These are phyloP conservation scores for Brasenia schreberi DNA, from an alignment of 164 flowering plant genomes.

Conservation along the genomic window DNA sequence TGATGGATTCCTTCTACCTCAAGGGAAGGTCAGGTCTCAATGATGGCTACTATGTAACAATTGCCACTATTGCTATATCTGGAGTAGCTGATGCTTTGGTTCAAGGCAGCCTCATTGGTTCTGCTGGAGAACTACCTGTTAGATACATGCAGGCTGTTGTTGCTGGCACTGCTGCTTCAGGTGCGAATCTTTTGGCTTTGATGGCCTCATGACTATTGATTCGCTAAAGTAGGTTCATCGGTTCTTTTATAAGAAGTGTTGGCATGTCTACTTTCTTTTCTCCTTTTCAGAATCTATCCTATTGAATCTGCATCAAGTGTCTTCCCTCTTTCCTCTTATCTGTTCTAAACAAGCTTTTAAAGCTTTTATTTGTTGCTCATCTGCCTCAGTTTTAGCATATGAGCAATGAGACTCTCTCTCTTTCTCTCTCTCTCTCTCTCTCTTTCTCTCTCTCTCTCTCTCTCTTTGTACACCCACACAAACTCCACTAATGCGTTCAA, in stretches of 20 bases:
- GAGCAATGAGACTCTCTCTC: background rate
- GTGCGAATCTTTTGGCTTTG: slow-evolving; percentile 13
- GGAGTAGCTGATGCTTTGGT: slow-evolving; percentile 81
- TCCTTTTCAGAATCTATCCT: too few species aligned
- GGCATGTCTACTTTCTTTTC: too few species aligned
- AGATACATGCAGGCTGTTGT: slow-evolving; percentile 89
- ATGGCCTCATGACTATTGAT: too few species aligned
- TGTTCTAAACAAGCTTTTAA: too few species aligned
- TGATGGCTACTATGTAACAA: slow-evolving; percentile 53
- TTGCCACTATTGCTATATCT: slow-evolving; percentile 38
- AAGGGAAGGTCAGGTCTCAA: slow-evolving; percentile 57
- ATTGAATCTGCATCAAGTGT: too few species aligned
- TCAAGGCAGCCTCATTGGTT: slow-evolving; percentile 70
- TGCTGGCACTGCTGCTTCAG: slow-evolving; percentile 98
- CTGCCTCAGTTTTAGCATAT: background rate
- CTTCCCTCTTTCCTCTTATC: too few species aligned
- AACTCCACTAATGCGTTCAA: too few species aligned
- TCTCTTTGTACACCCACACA: too few species aligned
- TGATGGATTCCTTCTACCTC: slow-evolving; percentile 50
- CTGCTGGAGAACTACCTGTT: slow-evolving; percentile 92
- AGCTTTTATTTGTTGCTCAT: too few species aligned
- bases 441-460: background rate
- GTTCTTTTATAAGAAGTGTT: too few species aligned
- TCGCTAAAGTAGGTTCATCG: too few species aligned
- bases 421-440: background rate